Base-by-base conservation (phyloP, 257 asterid genomes). In the Solanum chaucha region DNA sequence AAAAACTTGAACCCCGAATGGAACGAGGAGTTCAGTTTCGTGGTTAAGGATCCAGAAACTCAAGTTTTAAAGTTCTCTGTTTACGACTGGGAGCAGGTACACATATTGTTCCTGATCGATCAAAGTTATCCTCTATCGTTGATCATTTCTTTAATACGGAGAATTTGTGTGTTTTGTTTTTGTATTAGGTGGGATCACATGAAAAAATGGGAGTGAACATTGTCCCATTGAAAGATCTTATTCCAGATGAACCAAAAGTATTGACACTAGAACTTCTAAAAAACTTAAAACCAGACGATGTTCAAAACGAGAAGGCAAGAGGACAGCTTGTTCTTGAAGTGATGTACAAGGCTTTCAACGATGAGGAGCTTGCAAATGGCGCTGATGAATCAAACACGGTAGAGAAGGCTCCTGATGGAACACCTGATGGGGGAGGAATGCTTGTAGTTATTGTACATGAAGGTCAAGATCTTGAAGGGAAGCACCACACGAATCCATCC, bases 1-100 rank as follows among this genome's bases (percentile, higher is more conserved):
- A 96, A 96, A 87, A 95, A 93, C 89, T 91, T 97, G 93, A 97
- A 97, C 89, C 99, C 99, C 0, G 99, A 97, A 91, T 97, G 99
- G 99, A 94, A 94, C 20, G 99, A 97, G 90, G 98, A 97, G 58
- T 97, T 96, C 87, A 92, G 86, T 41, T 87, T 97, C 38, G 97
- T 92, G 4, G 92, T 96, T 41, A 97, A 94, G 93, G 99, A 97
- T 87, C 99, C 98, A 5, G 89, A 93, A 77, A 48, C 96, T 88
- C 98, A 97, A 89, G 89, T 87, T 41, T 14, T 97, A 59, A 96
- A 95, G 82, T 80, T 96, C 64, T 19, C 90, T 38, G 97, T 96
- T 87, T 96, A 64, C 26, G 99, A 97, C 75, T 97, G 99, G 99
- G 99, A 97, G 75, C 98, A 96, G 98, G 99, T 95, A 74, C 48